phyloP scores from a whole-genome alignment of 2,329 filamentous ascomycete genomes.

The Neobulgaria alba region DNA sequence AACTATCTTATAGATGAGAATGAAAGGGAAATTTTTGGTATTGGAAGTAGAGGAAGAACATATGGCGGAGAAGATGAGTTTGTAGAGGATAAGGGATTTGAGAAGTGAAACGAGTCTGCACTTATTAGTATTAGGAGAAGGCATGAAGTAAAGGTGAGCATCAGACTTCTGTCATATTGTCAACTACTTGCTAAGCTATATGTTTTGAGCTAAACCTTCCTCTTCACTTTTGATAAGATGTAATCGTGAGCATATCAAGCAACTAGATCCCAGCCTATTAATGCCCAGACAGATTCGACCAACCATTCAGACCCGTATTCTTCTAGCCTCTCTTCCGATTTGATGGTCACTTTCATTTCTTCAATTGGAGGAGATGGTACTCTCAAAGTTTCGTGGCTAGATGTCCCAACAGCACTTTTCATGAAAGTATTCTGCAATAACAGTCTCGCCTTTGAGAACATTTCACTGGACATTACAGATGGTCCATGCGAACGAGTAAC shows the following conservation, averaged over 20 bases:
- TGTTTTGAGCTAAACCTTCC: too few species aligned
- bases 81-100: too few species aligned
- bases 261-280: slow-evolving; percentile 6
- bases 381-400: slow-evolving; percentile 13
- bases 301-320: slow-evolving; percentile 3
- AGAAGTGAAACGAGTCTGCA: too few species aligned
- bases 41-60: too few species aligned
- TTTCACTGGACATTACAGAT: neutral
- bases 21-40: too few species aligned
- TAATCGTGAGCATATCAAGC: slow-evolving; percentile 1
- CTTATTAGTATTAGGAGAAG: too few species aligned
- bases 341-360: neutral
- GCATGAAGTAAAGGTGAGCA: too few species aligned
- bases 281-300: slow-evolving; percentile 2
- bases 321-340: neutral
- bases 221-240: too few species aligned
- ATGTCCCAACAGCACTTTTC: slow-evolving; percentile 17
- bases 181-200: too few species aligned
- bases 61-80: too few species aligned
- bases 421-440: slow-evolving; percentile 20
- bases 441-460: slow-evolving; percentile 14
- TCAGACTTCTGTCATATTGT: too few species aligned
- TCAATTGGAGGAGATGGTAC: slow-evolving; percentile 11
- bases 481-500: neutral
- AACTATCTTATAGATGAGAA: too few species aligned